Evolutionary conservation across 371 early-diverging fungal genomes (phyloP), one percentile per base, ranked within the genome.

Genomic region (Mucor sp.): DNA sequence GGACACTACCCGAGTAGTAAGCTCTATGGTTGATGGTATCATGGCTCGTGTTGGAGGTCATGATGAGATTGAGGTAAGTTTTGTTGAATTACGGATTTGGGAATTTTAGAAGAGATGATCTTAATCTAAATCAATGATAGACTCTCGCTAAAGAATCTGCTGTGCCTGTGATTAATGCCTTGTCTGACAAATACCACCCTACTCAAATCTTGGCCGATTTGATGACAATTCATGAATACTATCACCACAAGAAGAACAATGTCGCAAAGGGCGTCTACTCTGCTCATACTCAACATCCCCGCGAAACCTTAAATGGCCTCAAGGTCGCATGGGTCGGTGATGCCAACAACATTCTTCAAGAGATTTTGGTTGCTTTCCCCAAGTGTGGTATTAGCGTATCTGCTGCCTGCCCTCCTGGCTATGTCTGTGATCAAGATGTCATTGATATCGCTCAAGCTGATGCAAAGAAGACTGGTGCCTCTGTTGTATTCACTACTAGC

Each of bases 261-360:
- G 71, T 76, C 23, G 72, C 74, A 33, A 57, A 58, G 5, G 75
- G 63, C 21, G 66, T 68, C 19, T 86, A 86, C 76, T 74, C 77
- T 33, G 74, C 89, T 48, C 75, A 81, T 68, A 67, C 78, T 30
- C 76, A 77, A 21, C 81, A 86, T 62, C 87, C 76, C 39, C 60
- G 78, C 17, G 80, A 89, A 48, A 86, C 87, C 0, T 72, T 94
- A 32, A 82, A 83, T 17, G 90, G 90, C 0, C 76, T 93, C 15
- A 88, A 87, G 32, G 89, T 96, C 19, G 95, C 97, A 14, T 98
- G 98, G 97, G 91, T 98, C 7, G 99, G 99, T 59, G 99, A 98
- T 75, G 91, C 93, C 30, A 98, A 98, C 82, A 98, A 98, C 79
- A 93, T 98, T 37, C 78, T 96, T 27, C 93, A 95, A 72, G 94